Percentiles rank a stretch among this genome's conserved stretches.
Conservation (phyloP, 2,329 filamentous ascomycete genomes). For the Alternaria postmessia region DNA sequence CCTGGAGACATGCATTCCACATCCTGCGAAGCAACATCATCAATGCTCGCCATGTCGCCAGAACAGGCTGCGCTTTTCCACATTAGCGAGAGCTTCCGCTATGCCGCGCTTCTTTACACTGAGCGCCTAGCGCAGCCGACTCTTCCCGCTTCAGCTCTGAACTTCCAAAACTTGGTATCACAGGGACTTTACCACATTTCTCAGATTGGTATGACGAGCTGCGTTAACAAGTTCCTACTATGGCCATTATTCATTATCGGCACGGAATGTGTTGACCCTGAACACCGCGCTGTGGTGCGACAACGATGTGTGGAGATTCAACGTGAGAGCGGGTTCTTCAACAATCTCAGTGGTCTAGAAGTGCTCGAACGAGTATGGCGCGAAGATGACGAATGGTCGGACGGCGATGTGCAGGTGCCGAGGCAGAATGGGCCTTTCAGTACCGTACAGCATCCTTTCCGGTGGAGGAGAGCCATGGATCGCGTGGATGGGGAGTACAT, state of each 20-base stretch:
- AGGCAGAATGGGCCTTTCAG: slow-evolving; percentile 33
- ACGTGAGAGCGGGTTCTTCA: slow-evolving; percentile 88
- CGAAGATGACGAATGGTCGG: slow-evolving; percentile 55
- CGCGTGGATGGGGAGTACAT: slow-evolving; percentile 61
- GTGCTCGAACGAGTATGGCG: slow-evolving; percentile 86
- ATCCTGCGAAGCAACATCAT: slow-evolving; percentile 36
- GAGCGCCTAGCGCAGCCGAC: slow-evolving; percentile 83
- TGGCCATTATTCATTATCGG: slow-evolving; percentile 94
- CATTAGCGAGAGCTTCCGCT: slow-evolving; percentile 89
- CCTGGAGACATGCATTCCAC: slow-evolving; percentile 38
- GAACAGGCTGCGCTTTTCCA: slow-evolving; percentile 78
- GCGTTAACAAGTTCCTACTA: slow-evolving; percentile 85
- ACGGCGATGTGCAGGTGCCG: slow-evolving; percentile 31
- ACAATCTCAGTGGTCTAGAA: slow-evolving; percentile 86
- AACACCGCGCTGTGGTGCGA: slow-evolving; percentile 80
- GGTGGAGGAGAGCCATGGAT: slow-evolving; percentile 62
- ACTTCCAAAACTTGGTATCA: slow-evolving; percentile 83
- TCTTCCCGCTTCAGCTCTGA: slow-evolving; percentile 74
- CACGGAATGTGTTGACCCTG: slow-evolving; percentile 83
- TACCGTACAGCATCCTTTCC: slow-evolving; percentile 50
- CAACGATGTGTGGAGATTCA: slow-evolving; percentile 86
- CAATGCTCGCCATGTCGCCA: slow-evolving; percentile 46
- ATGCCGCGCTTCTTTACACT: slow-evolving; percentile 86
- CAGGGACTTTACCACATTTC: slow-evolving; percentile 85
- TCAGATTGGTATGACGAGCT: slow-evolving; percentile 74